Evolutionary conservation across 1,284 basidiomycete species (phyloP).

Genomic region (Ustilago tritici): DNA sequence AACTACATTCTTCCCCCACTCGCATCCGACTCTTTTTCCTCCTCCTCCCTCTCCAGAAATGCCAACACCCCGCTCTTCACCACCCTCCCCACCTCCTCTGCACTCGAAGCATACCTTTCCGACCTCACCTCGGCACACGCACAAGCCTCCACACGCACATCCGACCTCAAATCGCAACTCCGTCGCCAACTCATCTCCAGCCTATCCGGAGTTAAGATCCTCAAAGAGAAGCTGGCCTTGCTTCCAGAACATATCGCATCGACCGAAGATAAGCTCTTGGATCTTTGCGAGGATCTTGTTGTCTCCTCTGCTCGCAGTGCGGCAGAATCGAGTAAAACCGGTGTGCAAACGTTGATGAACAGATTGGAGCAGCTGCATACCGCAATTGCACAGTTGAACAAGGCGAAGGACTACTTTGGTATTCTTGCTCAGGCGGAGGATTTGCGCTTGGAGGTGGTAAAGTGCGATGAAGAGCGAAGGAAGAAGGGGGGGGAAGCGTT

Average conservation of each 20-base stretch:
- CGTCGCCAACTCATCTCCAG: slow-evolving; percentile 37
- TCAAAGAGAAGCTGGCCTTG: slow-evolving; percentile 27
- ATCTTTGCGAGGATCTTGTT: slow-evolving; percentile 48
- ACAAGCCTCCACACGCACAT: slow-evolving; percentile 11
- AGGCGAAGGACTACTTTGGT: slow-evolving; percentile 49
- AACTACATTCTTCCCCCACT: slow-evolving; percentile 47
- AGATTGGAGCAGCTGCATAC: slow-evolving; percentile 35
- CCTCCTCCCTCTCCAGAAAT: slow-evolving; percentile 8
- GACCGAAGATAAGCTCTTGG: slow-evolving; percentile 48
- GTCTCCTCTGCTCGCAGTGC: slow-evolving; percentile 10
- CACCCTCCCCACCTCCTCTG: slow-evolving; percentile 29
- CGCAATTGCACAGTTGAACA: slow-evolving; percentile 42
- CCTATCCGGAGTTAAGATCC: slow-evolving; percentile 30
- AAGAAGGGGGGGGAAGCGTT: slow-evolving; percentile 15
- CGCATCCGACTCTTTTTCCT: slow-evolving; percentile 27
- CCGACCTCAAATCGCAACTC: slow-evolving; percentile 32
- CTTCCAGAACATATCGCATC: slow-evolving; percentile 44
- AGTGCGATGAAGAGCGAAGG: slow-evolving; percentile 12
- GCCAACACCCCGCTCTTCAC: slow-evolving; percentile 13
- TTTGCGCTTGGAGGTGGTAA: slow-evolving; percentile 27
- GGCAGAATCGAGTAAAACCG: slow-evolving; percentile 23
- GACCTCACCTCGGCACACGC: slow-evolving; percentile 29
- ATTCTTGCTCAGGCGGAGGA: slow-evolving; percentile 56
- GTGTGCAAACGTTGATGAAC: slow-evolving; percentile 23
- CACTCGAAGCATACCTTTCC: slow-evolving; percentile 36